Percentiles rank a stretch among this genome's conserved stretches.
Evolutionary conservation across 83 land plant genomes (phyloP).

Genomic region (Picea mariana): DNA sequence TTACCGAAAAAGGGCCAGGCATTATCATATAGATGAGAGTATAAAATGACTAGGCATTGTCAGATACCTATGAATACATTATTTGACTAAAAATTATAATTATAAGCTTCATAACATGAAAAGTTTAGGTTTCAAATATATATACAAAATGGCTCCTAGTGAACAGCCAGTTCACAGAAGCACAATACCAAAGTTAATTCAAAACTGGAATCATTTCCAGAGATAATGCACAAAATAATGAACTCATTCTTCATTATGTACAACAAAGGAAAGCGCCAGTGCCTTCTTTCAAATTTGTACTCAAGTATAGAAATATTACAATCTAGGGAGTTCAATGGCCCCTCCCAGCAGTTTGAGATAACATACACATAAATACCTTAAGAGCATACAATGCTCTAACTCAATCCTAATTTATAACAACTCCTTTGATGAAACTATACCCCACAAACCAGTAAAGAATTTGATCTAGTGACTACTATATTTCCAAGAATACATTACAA

Average conservation of each 20-base stretch:
- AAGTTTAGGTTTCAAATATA: not conserved
- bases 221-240: not conserved
- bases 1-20: not conserved
- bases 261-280: conserved; percentile 4
- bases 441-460: conserved; percentile 7
- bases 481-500: conserved; percentile 11
- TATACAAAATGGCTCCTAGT: not conserved
- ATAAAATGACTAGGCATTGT: not conserved
- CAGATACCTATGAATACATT: not conserved
- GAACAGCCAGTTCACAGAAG: not conserved
- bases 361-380: not conserved
- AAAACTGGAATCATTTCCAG: not conserved
- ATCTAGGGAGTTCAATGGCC: not conserved
- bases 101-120: not conserved
- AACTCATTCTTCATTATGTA: conserved; percentile 15
- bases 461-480: not conserved
- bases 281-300: conserved; percentile 14
- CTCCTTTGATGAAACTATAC: conserved; percentile 1
- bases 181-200: not conserved
- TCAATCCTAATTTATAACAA: conserved; percentile 6
- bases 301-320: not conserved
- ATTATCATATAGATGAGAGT: not conserved
- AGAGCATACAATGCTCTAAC: not conserved
- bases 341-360: not conserved
- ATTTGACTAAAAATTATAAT: not conserved